These are phyloP conservation scores for Saturnispora besseyi DNA, from an alignment of 805 yeast genomes.

Conservation along the genomic window DNA sequence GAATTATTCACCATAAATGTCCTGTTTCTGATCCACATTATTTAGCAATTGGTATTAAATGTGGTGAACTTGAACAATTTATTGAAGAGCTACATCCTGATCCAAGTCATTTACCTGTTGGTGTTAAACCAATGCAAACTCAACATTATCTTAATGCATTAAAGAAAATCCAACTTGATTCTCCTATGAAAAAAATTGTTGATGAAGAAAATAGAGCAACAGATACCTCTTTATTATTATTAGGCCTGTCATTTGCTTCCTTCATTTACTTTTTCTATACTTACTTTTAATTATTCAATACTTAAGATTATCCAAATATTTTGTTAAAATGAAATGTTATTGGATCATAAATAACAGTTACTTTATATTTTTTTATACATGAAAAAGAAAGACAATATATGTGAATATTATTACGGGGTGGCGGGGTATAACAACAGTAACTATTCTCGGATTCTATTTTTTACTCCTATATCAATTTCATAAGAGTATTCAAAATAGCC, in stretches of 20 bases:
- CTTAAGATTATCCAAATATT: not conserved
- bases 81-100: constrained; percentile 69
- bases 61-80: constrained; percentile 84
- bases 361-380: not conserved
- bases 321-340: not conserved
- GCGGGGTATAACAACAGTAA: not conserved
- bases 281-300: constrained; percentile 2
- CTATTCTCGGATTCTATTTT: not conserved
- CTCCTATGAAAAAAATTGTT: constrained; percentile 14
- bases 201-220: constrained; percentile 15
- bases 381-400: not conserved
- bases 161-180: constrained; percentile 33
- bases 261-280: constrained; percentile 10
- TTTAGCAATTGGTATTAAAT: constrained; percentile 68
- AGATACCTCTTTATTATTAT: constrained; percentile 12
- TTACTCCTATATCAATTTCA: constrained; percentile 10
- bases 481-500: constrained; percentile 13
- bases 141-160: constrained; percentile 39
- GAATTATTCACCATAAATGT: constrained; percentile 69
- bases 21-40: constrained; percentile 80
- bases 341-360: not conserved
- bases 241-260: constrained; percentile 18
- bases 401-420: not conserved
- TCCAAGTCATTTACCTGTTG: constrained; percentile 43
- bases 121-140: constrained; percentile 39